A percentile compares a stretch with the other conserved stretches of the same genome.
These are phyloP conservation scores for Mallotus repandus DNA, from an alignment of 441 rosid genomes.

Conservation along the genomic window DNA sequence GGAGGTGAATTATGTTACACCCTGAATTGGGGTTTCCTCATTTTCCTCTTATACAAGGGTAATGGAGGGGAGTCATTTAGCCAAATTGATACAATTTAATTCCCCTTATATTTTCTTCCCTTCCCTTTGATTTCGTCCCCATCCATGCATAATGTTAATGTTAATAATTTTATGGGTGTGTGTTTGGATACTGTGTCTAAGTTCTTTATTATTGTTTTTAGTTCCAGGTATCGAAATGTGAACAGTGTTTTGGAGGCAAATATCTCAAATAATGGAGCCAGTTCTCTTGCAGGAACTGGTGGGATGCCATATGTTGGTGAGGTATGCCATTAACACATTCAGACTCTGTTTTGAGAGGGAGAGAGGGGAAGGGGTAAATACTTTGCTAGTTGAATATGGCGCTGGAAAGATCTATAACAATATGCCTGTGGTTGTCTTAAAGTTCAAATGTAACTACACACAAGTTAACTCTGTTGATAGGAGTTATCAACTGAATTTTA, in stretches of 20 bases:
- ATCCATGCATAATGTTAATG: neutral
- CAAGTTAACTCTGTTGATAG: neutral
- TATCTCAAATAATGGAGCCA: slow-evolving; percentile 28
- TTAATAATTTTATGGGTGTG: neutral
- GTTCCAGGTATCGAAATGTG: slow-evolving; percentile 35
- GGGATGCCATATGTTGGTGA: slow-evolving; percentile 34
- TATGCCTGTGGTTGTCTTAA: neutral
- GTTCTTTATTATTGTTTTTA: slow-evolving; percentile 9
- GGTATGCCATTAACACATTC: slow-evolving; percentile 32
- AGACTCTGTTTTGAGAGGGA: too few relatives aligned
- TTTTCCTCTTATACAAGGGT: too few relatives aligned
- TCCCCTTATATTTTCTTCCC: too few relatives aligned
- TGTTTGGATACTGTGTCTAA: slow-evolving; percentile 12
- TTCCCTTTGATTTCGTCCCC: too few relatives aligned
- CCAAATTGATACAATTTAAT: too few relatives aligned
- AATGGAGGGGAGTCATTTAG: too few relatives aligned
- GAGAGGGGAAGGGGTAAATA: too few relatives aligned
- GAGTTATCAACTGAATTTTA: neutral
- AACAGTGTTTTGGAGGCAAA: slow-evolving; percentile 36
- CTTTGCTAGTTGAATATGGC: neutral
- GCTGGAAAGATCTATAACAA: neutral
- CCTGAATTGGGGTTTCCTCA: too few relatives aligned
- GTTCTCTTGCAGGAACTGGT: slow-evolving; percentile 33
- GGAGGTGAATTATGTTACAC: too few relatives aligned
- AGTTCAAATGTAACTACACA: too few relatives aligned